These are phyloP conservation scores for Penicillium nucicola DNA, from an alignment of 495 filamentous ascomycete genomes.

Conservation along the genomic window DNA sequence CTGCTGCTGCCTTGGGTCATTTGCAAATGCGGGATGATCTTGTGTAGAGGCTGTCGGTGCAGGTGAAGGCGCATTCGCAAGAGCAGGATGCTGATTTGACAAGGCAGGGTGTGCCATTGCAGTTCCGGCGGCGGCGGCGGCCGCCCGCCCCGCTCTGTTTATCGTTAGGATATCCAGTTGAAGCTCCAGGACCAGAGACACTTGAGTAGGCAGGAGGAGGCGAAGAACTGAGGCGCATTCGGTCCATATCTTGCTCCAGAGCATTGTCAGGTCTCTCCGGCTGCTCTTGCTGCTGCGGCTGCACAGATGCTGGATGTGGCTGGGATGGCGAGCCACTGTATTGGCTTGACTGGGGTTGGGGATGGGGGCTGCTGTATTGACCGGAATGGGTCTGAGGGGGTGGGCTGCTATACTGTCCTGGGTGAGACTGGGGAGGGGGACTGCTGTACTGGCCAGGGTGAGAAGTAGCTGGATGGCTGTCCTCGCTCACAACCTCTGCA, in stretches of 20 bases:
- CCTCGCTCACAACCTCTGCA: slow-evolving; percentile 50
- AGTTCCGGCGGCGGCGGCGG: slow-evolving; percentile 18
- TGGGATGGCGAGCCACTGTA: slow-evolving; percentile 2
- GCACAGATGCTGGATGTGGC: background rate
- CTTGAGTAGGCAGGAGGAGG: slow-evolving; percentile 92
- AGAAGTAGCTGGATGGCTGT: slow-evolving; percentile 22
- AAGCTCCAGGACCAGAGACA: slow-evolving; percentile 52
- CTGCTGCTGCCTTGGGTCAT: slow-evolving; percentile 56
- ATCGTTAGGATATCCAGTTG: slow-evolving; percentile 72
- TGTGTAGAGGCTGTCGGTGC: slow-evolving; percentile 46
- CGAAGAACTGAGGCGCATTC: slow-evolving; percentile 77
- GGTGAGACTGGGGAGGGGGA: slow-evolving; percentile 18
- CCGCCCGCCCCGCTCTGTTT: slow-evolving; percentile 53
- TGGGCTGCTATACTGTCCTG: slow-evolving; percentile 3
- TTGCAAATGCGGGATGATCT: slow-evolving; percentile 83
- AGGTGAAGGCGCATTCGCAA: slow-evolving; percentile 16
- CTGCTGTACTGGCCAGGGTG: slow-evolving; percentile 31
- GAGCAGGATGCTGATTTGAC: slow-evolving; percentile 29
- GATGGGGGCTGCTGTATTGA: slow-evolving; percentile 7
- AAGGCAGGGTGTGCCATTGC: slow-evolving; percentile 25
- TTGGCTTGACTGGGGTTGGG: slow-evolving; percentile 13
- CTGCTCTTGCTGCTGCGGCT: slow-evolving; percentile 19
- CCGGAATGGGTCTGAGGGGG: slow-evolving; percentile 9
- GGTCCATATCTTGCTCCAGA: slow-evolving; percentile 82
- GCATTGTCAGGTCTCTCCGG: slow-evolving; percentile 49